Evolutionary conservation across 768 basidiomycete species (phyloP), one percentile per base, ranked within the genome.

Genomic region (Tephrocybe sp.): DNA sequence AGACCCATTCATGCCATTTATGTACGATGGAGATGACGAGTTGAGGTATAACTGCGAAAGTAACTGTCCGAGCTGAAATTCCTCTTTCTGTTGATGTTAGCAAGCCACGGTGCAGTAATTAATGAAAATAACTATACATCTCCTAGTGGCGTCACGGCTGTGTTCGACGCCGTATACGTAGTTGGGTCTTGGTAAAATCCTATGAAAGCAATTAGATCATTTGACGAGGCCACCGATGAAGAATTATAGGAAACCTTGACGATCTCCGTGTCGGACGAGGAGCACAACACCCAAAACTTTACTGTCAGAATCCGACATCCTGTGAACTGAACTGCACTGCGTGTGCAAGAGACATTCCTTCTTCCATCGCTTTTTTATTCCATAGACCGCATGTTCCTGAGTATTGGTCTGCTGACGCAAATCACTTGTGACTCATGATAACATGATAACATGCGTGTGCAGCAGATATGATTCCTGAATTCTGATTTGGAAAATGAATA

Each of bases 121-220:
- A 38, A 33, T 39, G 16, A 38, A 7, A 17, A 36, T 33, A 10
- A 64, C 7, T 70, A 42, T 63, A 85, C 85, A 60, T 78, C 82
- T 45, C 85, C 85, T 20, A 87, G 69, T n/a, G 85, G 79, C 4
- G 85, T 87, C 44, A 87, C 77, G n/a, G 71, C 62, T 1, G 85
- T 86, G 34, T 66, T 65, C 7, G 77, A 77, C 6, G 83, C 72
- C 14, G 75, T 72, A 61, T 87, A 86, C 1, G 78, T 78, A 2
- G 64, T 68, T 7, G 83, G 82, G 59, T 72, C 65, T 63, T 87
- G 85, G 63, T 85, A 87, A 60, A 87, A 87, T 0, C 82, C 84
- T 78, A 33, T 5, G 16, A 31, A 45, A 4, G 4, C 8, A 35
- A 30, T 23, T 35, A 10, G 17, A 19, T 49, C 31, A 22, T 32